Conservation (phyloP, 306 rosid species). For the Neltuma alba region DNA sequence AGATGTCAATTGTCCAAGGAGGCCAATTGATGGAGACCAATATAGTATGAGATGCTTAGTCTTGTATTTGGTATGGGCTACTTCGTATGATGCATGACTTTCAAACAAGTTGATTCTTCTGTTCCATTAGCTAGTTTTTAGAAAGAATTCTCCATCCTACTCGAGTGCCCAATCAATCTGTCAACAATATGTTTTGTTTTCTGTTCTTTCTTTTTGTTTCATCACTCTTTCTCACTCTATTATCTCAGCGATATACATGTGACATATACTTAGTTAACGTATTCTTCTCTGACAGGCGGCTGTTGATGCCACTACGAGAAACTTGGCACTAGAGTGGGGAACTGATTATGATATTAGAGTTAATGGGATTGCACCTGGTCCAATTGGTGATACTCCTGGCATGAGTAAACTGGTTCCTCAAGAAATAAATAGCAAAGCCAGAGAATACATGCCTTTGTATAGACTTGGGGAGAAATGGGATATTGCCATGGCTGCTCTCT, state of each 20-base stretch:
- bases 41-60: neutral
- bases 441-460: conserved; percentile 63
- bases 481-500: conserved; percentile 92
- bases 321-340: conserved; percentile 98
- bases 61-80: neutral
- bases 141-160: too few relatives aligned
- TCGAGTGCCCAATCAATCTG: too few relatives aligned
- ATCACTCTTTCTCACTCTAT: neutral
- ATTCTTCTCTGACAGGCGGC: conserved; percentile 71
- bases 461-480: conserved; percentile 95
- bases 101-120: too few relatives aligned
- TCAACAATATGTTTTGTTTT: neutral
- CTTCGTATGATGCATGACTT: too few relatives aligned
- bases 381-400: conserved; percentile 87
- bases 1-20: neutral
- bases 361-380: conserved; percentile 96
- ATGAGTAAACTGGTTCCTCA: conserved; percentile 83
- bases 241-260: neutral
- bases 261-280: neutral
- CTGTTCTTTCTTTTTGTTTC: neutral
- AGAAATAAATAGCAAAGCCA: conserved; percentile 54
- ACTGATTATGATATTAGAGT: conserved; percentile 88
- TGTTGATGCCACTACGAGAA: conserved; percentile 89
- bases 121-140: too few relatives aligned
- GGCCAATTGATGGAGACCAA: neutral